A percentile compares a stretch with the other conserved stretches of the same genome.
phyloP scores from a whole-genome alignment of 2,329 filamentous ascomycete genomes.

The Penicillium sp. region DNA sequence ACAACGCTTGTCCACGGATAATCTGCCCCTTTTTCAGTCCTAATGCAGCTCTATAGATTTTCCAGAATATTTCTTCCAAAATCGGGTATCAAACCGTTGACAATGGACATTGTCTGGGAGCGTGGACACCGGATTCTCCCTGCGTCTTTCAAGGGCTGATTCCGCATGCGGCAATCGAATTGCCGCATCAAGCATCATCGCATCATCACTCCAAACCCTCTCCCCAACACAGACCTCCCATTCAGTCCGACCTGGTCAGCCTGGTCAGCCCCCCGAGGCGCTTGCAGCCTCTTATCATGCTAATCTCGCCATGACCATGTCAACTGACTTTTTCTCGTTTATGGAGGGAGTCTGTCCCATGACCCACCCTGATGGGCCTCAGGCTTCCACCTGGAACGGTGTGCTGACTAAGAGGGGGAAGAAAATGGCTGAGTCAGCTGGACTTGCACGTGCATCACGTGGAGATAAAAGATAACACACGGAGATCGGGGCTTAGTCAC shows the following conservation, averaged over 20 bases:
- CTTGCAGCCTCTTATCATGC: slow-evolving; percentile 3
- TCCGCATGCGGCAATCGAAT: slow-evolving; percentile 32
- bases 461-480: slow-evolving; percentile 1
- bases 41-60: slow-evolving; percentile 18
- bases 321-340: slow-evolving; percentile 20
- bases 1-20: slow-evolving; percentile 6
- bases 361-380: slow-evolving; percentile 4
- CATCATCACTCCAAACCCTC: slow-evolving; percentile 21
- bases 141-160: not conserved
- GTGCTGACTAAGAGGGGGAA: slow-evolving; percentile 1
- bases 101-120: slow-evolving; percentile 3
- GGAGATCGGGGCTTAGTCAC: slow-evolving; percentile 1
- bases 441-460: slow-evolving; percentile 4
- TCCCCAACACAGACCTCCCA: not conserved
- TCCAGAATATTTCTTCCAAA: not conserved
- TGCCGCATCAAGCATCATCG: slow-evolving; percentile 30
- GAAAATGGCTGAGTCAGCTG: not conserved
- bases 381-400: not conserved
- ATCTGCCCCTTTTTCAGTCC: slow-evolving; percentile 23
- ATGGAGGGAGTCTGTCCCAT: slow-evolving; percentile 8
- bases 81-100: not conserved
- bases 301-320: slow-evolving; percentile 17
- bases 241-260: not conserved
- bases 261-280: not conserved
- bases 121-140: slow-evolving; percentile 16